Percentiles rank a stretch among this genome's conserved stretches.
Evolutionary conservation across 2,329 filamentous ascomycete genomes (phyloP).

Genomic region (Hypoxylon sp.): DNA sequence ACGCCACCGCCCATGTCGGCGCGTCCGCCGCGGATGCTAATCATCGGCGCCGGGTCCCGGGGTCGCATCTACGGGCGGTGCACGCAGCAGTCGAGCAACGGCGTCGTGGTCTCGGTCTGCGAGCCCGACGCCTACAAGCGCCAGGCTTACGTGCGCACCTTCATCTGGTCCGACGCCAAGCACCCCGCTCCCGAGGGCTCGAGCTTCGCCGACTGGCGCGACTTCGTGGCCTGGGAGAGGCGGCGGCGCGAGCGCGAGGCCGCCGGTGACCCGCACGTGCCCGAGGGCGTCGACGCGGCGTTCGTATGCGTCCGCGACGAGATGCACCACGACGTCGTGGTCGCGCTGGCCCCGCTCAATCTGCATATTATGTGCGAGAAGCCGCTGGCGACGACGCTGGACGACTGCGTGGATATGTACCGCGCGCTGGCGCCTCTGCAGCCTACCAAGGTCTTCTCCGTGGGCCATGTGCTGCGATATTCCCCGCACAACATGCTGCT

Average conservation of each 20-base stretch:
- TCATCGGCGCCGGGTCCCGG: slow-evolving; percentile 86
- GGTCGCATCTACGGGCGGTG: slow-evolving; percentile 79
- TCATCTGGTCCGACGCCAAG: slow-evolving; percentile 73
- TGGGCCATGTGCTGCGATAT: slow-evolving; percentile 94
- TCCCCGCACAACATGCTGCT: slow-evolving; percentile 92
- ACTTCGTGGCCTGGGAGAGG: slow-evolving; percentile 80
- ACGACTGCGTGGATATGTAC: slow-evolving; percentile 83
- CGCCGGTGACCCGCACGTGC: slow-evolving; percentile 60
- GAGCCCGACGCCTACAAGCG: slow-evolving; percentile 86
- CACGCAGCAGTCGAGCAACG: slow-evolving; percentile 72
- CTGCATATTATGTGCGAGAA: slow-evolving; percentile 97
- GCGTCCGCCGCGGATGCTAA: slow-evolving; percentile 73
- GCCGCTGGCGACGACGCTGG: slow-evolving; percentile 82
- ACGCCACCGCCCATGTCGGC: slow-evolving; percentile 59
- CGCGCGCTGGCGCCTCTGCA: slow-evolving; percentile 60
- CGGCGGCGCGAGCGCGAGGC: slow-evolving; percentile 66
- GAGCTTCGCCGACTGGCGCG: slow-evolving; percentile 77
- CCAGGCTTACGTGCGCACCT: slow-evolving; percentile 73
- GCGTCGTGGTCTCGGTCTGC: slow-evolving; percentile 79
- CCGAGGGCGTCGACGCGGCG: slow-evolving; percentile 69
- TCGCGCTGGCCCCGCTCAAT: slow-evolving; percentile 74
- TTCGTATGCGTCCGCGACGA: slow-evolving; percentile 83
- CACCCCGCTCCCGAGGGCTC: slow-evolving; percentile 67
- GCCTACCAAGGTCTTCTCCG: slow-evolving; percentile 74
- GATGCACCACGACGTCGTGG: slow-evolving; percentile 84